Evolutionary conservation across 73 alveolate species (phyloP).

Genomic region (Diophrys sp.): DNA sequence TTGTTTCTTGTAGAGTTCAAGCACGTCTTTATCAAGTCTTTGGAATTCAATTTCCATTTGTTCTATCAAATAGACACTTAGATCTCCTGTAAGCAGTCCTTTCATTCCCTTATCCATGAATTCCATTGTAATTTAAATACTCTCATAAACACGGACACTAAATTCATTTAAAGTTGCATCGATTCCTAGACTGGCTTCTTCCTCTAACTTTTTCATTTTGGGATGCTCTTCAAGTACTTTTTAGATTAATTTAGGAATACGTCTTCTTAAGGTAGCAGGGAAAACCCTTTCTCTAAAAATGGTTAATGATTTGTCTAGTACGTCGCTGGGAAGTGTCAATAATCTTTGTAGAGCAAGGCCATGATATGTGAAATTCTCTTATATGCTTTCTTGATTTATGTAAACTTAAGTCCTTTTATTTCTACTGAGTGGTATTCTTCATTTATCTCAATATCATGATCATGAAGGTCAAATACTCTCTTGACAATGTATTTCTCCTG

Average conservation of each 20-base stretch:
- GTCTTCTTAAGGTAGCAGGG: slow-evolving; percentile 9
- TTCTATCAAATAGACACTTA: slow-evolving; percentile 55
- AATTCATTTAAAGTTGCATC: slow-evolving; percentile 19
- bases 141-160: slow-evolving; percentile 54
- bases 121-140: slow-evolving; percentile 58
- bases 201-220: too few species aligned
- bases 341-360: background rate
- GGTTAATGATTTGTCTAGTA: background rate
- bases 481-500: background rate
- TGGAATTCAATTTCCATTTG: slow-evolving; percentile 15
- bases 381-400: background rate
- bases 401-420: background rate
- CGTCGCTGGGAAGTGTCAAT: background rate
- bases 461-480: background rate
- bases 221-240: background rate
- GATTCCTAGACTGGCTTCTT: background rate
- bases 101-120: slow-evolving; percentile 75
- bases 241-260: slow-evolving; percentile 6
- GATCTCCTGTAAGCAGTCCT: slow-evolving; percentile 84
- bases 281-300: slow-evolving; percentile 23
- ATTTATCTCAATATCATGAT: background rate
- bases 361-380: background rate
- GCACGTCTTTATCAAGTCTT: slow-evolving; percentile 18
- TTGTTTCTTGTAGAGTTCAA: background rate
- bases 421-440: too few species aligned